These are phyloP conservation scores for Ligustrum vulgare DNA, from an alignment of 257 asterid genomes.

Conservation along the genomic window DNA sequence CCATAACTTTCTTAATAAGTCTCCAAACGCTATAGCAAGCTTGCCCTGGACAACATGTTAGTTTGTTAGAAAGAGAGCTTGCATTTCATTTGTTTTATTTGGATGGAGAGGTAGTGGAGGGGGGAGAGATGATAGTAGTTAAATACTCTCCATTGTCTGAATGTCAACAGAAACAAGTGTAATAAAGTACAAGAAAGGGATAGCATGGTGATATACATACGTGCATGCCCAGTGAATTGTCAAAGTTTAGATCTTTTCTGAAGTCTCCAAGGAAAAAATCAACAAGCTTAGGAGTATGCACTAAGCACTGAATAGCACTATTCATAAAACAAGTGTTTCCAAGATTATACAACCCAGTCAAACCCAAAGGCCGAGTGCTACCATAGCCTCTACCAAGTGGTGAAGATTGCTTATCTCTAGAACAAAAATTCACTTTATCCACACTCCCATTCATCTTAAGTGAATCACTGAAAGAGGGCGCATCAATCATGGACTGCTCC, in stretches of 20 bases:
- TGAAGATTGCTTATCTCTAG: conserved; percentile 27
- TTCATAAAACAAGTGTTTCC: conserved; percentile 60
- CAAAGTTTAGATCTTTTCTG: conserved; percentile 60
- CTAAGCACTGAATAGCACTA: conserved; percentile 55
- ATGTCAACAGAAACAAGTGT: conserved; percentile 1
- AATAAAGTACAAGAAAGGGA: not conserved
- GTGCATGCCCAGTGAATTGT: conserved; percentile 63
- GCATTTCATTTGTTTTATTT: not conserved
- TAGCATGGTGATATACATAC: conserved; percentile 38
- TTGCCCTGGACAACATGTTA: conserved; percentile 50
- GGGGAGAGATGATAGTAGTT: conserved; percentile 10
- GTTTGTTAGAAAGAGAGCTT: conserved; percentile 13
- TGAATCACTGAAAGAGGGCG: conserved; percentile 39
- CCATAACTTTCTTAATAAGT: conserved; percentile 69
- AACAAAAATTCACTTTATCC: conserved; percentile 31
- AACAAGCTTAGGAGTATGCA: conserved; percentile 58
- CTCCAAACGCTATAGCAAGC: conserved; percentile 73
- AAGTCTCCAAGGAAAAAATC: conserved; percentile 74
- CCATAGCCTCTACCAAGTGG: conserved; percentile 23
- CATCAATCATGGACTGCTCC: conserved; percentile 32
- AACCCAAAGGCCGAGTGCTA: conserved; percentile 41
- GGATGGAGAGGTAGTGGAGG: not conserved
- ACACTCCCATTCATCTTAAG: conserved; percentile 40
- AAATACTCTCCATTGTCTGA: not conserved
- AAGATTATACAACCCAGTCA: conserved; percentile 60